Evolutionary conservation across 176 grass and related monocot genomes (phyloP).

Genomic region (Musa itinerans): DNA sequence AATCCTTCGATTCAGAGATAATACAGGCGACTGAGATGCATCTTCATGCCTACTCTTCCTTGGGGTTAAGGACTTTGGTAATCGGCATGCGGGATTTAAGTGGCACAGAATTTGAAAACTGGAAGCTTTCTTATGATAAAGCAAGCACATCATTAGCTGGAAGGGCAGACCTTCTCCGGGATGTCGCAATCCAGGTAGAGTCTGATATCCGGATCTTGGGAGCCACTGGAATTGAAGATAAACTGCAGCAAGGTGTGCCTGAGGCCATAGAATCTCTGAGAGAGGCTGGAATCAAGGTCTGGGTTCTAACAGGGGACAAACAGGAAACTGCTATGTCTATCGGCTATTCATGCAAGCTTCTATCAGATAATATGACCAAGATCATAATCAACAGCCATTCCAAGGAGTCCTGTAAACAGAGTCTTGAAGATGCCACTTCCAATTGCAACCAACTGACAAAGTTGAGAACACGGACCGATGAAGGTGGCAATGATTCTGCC

Average conservation of each 20-base stretch:
- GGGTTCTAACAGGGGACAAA: conserved; percentile 90
- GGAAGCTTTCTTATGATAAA: conserved; percentile 54
- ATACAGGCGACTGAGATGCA: conserved; percentile 48
- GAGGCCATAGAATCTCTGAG: conserved; percentile 87
- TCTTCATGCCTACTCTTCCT: conserved; percentile 63
- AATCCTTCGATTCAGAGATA: conserved; percentile 35
- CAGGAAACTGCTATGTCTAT: conserved; percentile 90
- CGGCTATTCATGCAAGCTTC: conserved; percentile 76
- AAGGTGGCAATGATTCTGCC: conserved; percentile 27
- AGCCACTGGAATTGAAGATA: conserved; percentile 86
- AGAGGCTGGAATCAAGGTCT: conserved; percentile 68
- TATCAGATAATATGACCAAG: conserved; percentile 59
- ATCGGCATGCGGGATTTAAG: conserved; percentile 47
- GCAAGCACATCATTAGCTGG: conserved; percentile 59
- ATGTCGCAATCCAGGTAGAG: conserved; percentile 51
- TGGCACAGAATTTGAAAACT: conserved; percentile 43
- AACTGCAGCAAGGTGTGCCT: conserved; percentile 75
- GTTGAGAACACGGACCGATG: background rate
- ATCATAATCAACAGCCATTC: conserved; percentile 70
- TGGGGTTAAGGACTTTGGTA: conserved; percentile 73
- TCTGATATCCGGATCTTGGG: conserved; percentile 49
- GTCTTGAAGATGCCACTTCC: conserved; percentile 57
- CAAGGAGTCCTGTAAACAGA: conserved; percentile 59
- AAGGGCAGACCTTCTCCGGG: conserved; percentile 43
- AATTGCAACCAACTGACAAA: conserved; percentile 25